Evolutionary conservation across 768 basidiomycete species (phyloP), one percentile per base, ranked within the genome.

Genomic region (Pilatotrama ljubarskyi): DNA sequence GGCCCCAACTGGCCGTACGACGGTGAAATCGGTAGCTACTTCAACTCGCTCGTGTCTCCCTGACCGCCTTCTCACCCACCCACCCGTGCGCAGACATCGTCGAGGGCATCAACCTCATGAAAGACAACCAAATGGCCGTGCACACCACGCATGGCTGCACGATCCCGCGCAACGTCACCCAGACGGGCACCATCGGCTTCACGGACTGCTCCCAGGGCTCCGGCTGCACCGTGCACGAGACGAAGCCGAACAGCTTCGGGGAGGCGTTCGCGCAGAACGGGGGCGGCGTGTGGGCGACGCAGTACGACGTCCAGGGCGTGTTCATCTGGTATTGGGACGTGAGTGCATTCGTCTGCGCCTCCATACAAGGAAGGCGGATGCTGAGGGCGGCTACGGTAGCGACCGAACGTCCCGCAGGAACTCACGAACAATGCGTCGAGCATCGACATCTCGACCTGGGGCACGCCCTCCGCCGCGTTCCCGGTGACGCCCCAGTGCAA

Each of bases 281-380:
- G n/a, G 85, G 85, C 6, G 85, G 85, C 5, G 83, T 86, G 1
- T 93, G 77, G 72, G 88, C 88, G 2, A 79, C 86, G 3, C 87
- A 89, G 65, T 85, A 89, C 61, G 88, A 88, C 50, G 75, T 77
- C 6, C 69, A 78, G 1, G 87, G 82, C 18, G 76, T 83, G 38
- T 81, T 70, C 52, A 79, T 82, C 38, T 81, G 80, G 80, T 82
- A 76, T 63, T 82, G 80, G 80, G 74, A 71, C 49, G 80, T 80
- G 49, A 61, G 78, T 61, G 14, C 7, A 17, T 8, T 36, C 2
- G 38, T 55, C 5, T 4, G 26, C 25, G 3, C 4, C 14, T 9
- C 13, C 2, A 25, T 20, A 26, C 20, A 9, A 22, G 14, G n/a
- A 25, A 26, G 32, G 13, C 22, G 20, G 41, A 22, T 55, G 25